Base-by-base conservation (phyloP, 345 rosid genomes). In the Jatropha curcas region DNA sequence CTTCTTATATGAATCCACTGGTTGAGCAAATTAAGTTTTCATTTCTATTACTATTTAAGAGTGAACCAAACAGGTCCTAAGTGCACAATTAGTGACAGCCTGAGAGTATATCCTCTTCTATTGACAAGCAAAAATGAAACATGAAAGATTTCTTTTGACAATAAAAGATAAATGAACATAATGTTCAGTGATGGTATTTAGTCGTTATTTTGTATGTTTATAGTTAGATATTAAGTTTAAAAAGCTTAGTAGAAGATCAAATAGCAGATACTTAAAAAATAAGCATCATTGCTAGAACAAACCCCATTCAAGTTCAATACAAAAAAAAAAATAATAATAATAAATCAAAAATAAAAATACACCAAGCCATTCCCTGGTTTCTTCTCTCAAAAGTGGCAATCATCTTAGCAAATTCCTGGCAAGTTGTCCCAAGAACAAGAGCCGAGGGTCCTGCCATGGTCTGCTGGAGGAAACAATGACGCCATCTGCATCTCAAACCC, bases 401-500 rank as follows among this genome's bases (percentile, higher is more conserved):
- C n/a, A 50, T 31, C 24, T 10, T 65, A 87, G 79, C 77, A 88
- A 64, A 88, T 81, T 72, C 86, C 45, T 11, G 84, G 86, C 74
- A 85, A 81, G 66, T 80, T 75, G 55, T 84, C 85, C 88, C 87
- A 86, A 6, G 94, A 77, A 71, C 83, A 63, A 45, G 83, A 43
- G 58, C 67, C 81, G 48, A 72, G 76, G 55, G 48, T 71, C 46
- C 67, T 82, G 37, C 74, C 80, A 25, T 77, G 78, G 60, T 74
- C 68, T 4, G 82, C 22, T 50, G 64, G 50, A 70, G 87, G 87
- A 57, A 86, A 80, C 33, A 86, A 20, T 37, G 88, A 90, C 69
- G 87, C 88, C 19, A 87, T 61, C 74, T 88, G 97, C 88, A 85
- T 78, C 20, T 89, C 87, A 34, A 83, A 82, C 41, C 86, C 89